A percentile compares a stretch with the other conserved stretches of the same genome.
Conservation (phyloP, 164 flowering plant species). For the Macadamia integrifolia region DNA sequence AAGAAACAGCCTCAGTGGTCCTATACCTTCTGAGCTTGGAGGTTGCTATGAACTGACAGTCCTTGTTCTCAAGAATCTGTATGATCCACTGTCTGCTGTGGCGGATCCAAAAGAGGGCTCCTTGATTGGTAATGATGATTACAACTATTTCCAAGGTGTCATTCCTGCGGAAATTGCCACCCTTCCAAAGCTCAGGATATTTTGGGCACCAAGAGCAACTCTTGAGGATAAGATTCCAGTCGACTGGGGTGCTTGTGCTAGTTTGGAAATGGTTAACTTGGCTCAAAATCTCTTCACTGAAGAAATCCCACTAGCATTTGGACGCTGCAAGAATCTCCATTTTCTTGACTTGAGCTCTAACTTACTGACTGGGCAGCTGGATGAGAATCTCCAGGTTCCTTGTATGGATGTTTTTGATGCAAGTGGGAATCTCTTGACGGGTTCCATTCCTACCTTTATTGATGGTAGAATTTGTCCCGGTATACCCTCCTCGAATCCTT, state of each 20-base stretch:
- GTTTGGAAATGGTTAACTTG: conserved; percentile 74
- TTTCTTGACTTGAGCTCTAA: conserved; percentile 66
- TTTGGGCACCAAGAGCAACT: conserved; percentile 78
- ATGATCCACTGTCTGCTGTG: conserved; percentile 31
- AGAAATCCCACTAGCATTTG: conserved; percentile 34
- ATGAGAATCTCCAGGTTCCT: conserved; percentile 46
- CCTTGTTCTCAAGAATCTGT: conserved; percentile 59
- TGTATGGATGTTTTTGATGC: conserved; percentile 74
- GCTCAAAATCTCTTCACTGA: conserved; percentile 58
- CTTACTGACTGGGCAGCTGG: conserved; percentile 45
- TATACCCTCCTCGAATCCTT: conserved; percentile 13
- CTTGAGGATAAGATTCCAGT: conserved; percentile 51
- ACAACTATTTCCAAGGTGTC: conserved; percentile 60
- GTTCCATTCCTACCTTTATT: conserved; percentile 51
- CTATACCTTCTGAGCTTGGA: conserved; percentile 46
- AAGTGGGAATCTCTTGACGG: conserved; percentile 54
- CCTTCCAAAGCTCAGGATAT: conserved; percentile 62
- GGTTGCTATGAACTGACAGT: conserved; percentile 41
- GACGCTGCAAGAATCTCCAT: conserved; percentile 50
- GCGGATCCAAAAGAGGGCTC: conserved; percentile 9
- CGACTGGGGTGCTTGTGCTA: conserved; percentile 67
- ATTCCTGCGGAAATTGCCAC: conserved; percentile 49
- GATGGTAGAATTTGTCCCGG: conserved; percentile 27
- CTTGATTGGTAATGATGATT: conserved; percentile 41
- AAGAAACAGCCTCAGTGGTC: conserved; percentile 52